These are phyloP conservation scores for Neonothopanus nambi DNA, from an alignment of 1,284 basidiomycete genomes.

Conservation along the genomic window DNA sequence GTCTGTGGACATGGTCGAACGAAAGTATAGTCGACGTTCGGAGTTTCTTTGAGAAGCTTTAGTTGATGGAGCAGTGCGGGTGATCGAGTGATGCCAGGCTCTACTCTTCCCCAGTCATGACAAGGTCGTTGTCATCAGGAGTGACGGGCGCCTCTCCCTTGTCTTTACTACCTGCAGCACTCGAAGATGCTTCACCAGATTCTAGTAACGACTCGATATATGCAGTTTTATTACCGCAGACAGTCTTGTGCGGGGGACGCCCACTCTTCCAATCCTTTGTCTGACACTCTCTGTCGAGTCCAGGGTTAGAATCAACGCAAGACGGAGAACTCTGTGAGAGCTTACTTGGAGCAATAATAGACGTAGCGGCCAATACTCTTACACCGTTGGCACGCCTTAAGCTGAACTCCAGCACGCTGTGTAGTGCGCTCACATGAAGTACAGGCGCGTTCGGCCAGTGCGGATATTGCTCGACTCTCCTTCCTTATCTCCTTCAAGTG, in stretches of 20 bases:
- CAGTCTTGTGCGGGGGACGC: constrained; percentile 3
- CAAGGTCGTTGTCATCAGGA: background rate
- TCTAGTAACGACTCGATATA: background rate
- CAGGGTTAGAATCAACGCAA: no score
- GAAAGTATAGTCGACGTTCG: constrained; percentile 17
- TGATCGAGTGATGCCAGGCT: constrained; percentile 16
- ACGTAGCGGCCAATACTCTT: background rate
- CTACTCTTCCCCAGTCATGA: background rate
- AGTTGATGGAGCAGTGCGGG: constrained; percentile 21
- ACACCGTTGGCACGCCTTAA: constrained; percentile 2
- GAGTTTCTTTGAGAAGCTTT: constrained; percentile 19
- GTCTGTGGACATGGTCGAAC: constrained; percentile 14
- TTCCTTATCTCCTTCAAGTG: background rate
- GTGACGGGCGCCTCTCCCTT: background rate
- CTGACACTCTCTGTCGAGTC: background rate
- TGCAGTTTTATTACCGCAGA: constrained; percentile 3
- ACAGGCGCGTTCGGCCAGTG: background rate
- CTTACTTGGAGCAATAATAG: constrained; percentile 5
- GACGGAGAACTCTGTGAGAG: background rate
- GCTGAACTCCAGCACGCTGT: background rate
- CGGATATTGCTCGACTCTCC: background rate
- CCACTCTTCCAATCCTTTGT: constrained; percentile 7
- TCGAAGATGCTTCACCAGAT: no score
- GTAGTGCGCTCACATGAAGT: background rate
- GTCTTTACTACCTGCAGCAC: background rate